Conservation (phyloP, 805 yeast genomes). For the Metschnikowia corniflorae region DNA sequence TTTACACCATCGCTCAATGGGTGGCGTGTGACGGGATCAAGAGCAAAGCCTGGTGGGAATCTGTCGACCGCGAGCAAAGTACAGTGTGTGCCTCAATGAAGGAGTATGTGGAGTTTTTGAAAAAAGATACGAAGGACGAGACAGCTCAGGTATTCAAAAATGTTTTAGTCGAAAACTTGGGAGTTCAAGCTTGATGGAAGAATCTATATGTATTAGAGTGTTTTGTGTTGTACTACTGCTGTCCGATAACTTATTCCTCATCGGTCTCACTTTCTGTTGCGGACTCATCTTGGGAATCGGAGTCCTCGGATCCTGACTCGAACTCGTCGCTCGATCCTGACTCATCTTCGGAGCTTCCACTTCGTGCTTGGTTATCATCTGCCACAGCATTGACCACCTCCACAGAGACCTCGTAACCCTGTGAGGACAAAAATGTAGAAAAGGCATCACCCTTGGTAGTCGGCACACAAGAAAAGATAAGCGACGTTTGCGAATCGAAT, state of each 20-base stretch:
- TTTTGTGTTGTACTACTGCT: no score
- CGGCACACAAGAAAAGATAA: slow-evolving; percentile 70
- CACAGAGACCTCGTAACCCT: slow-evolving; percentile 59
- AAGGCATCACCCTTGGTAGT: slow-evolving; percentile 55
- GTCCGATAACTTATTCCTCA: no score
- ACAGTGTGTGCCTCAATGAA: slow-evolving; percentile 22
- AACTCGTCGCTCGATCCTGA: slow-evolving; percentile 8
- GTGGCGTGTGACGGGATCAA: slow-evolving; percentile 23
- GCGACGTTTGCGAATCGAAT: slow-evolving; percentile 54
- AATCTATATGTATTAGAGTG: no score
- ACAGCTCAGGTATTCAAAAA: slow-evolving; percentile 5
- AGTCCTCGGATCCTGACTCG: slow-evolving; percentile 8
- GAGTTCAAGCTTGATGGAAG: no score
- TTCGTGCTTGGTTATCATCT: no score
- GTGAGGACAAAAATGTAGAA: slow-evolving; percentile 40
- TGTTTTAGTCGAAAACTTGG: slow-evolving; percentile 6
- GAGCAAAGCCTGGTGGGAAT: slow-evolving; percentile 20
- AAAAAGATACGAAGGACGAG: slow-evolving; percentile 15
- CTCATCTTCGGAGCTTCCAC: slow-evolving; percentile 1
- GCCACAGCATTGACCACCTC: slow-evolving; percentile 43
- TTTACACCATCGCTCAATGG: slow-evolving; percentile 24
- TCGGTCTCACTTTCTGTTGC: slow-evolving; percentile 13
- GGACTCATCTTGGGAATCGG: slow-evolving; percentile 1
- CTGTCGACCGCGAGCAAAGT: slow-evolving; percentile 13
- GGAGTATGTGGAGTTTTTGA: slow-evolving; percentile 23